A percentile compares a stretch with the other conserved stretches of the same genome.
phyloP scores from a whole-genome alignment of 805 yeast genomes.

The Candida cerambycidarum region DNA sequence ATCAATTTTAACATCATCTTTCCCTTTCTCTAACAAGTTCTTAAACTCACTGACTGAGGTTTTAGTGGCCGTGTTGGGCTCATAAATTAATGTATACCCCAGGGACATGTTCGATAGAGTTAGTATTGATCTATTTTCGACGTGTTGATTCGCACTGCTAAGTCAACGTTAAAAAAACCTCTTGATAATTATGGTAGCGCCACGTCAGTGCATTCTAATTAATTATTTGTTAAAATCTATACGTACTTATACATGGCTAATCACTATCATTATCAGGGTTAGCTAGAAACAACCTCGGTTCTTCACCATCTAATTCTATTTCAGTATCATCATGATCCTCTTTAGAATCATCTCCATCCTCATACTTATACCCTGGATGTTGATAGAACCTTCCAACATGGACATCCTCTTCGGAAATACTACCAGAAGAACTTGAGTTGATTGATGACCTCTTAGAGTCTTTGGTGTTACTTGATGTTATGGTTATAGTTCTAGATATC shows the following conservation, averaged over 20 bases:
- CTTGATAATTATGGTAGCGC: neutral
- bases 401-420: slow-evolving; percentile 15
- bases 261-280: slow-evolving; percentile 56
- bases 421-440: slow-evolving; percentile 14
- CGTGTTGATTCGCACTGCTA: slow-evolving; percentile 16
- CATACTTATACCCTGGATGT: slow-evolving; percentile 38
- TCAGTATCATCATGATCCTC: slow-evolving; percentile 11
- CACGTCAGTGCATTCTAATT: neutral
- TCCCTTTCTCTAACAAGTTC: slow-evolving; percentile 79
- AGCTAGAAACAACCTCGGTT: slow-evolving; percentile 52
- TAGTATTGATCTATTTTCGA: slow-evolving; percentile 15
- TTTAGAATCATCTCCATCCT: slow-evolving; percentile 24
- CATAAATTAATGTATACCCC: slow-evolving; percentile 71
- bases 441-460: slow-evolving; percentile 19
- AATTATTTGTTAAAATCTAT: too few species aligned
- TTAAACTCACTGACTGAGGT: slow-evolving; percentile 72
- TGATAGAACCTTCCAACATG: slow-evolving; percentile 38
- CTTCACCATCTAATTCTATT: slow-evolving; percentile 24
- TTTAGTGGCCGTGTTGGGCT: slow-evolving; percentile 66
- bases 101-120: neutral
- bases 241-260: neutral
- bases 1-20: slow-evolving; percentile 81
- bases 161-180: too few species aligned
- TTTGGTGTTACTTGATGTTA: slow-evolving; percentile 9
- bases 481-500: slow-evolving; percentile 32